Percentiles rank a stretch among this genome's conserved stretches.
Evolutionary conservation across 305 asterid species (phyloP).

Genomic region (Fraxinus nigra): DNA sequence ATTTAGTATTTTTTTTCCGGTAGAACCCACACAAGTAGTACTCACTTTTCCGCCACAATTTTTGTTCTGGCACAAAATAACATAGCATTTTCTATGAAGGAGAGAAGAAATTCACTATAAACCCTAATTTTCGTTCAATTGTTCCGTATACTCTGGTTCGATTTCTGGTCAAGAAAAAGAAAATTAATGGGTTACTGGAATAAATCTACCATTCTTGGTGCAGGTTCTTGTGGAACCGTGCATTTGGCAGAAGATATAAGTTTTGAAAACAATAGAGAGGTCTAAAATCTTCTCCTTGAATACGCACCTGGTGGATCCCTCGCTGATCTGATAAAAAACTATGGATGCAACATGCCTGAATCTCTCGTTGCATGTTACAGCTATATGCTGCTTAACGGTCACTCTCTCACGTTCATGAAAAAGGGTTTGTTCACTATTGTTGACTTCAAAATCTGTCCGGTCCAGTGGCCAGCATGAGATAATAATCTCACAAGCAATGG

Average conservation of each 20-base stretch:
- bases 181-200: background rate
- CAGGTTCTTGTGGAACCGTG: background rate
- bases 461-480: background rate
- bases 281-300: slow-evolving; percentile 2
- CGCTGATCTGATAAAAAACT: background rate
- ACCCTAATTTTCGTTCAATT: background rate
- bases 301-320: background rate
- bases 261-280: background rate
- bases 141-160: background rate
- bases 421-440: background rate
- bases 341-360: background rate
- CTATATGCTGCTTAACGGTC: background rate
- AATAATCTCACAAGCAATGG: background rate
- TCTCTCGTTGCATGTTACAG: background rate
- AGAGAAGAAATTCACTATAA: background rate
- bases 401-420: background rate
- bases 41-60: no score
- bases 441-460: no score
- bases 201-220: background rate
- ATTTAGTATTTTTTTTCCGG: no score
- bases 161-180: background rate
- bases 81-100: background rate
- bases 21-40: no score
- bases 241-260: background rate
- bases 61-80: no score